Evolutionary conservation across 345 rosid genomes (phyloP), one percentile per base, ranked within the genome.

Genomic region (Acer saccharum): DNA sequence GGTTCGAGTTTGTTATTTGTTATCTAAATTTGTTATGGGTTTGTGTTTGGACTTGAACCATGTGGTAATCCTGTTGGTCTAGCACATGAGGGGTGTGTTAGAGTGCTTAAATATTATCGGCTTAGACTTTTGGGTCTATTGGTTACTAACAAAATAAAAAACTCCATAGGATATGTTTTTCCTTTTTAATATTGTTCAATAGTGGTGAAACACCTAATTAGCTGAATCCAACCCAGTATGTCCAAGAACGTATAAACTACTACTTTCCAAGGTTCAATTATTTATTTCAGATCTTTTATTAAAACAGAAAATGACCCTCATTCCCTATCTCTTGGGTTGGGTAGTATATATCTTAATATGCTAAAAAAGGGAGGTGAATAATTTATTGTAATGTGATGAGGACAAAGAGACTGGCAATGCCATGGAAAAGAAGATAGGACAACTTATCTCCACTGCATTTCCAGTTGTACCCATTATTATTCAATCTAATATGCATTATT

Each of bases 401-500:
- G 10, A 21, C 14, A 78, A 32, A 50, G 48, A 25, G 11, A 68
- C 25, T n/a, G 25, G 32, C 20, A 16, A 39, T 54, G 55, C 58
- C 2, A 23, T 67, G 35, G 17, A 66, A 71, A 68, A 60, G 11
- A 44, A 35, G 14, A 29, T 50, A 60, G 25, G 4, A 23, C 27
- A 52, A 17, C 32, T 71, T 58, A 18, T 20, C 55, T 29, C 13
- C n/a, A 8, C 41, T 39, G 4, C 50, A 32, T 62, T 35, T 39
- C 71, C 20, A n/a, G n/a, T 54, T 27, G 16, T 73, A 60, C 6
- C 10, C 20, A 43, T 20, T 74, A 39, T 69, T 73, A 60, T 48
- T 62, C 35, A 27, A 48, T 77, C 63, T 77, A 6, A 35, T 35
- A 68, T 61, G 23, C 4, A 21, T 72, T 86, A 65, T 64, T 60